These are phyloP conservation scores for Pseudogymnoascus sp. DNA, from an alignment of 2,329 filamentous ascomycete genomes.

Conservation along the genomic window DNA sequence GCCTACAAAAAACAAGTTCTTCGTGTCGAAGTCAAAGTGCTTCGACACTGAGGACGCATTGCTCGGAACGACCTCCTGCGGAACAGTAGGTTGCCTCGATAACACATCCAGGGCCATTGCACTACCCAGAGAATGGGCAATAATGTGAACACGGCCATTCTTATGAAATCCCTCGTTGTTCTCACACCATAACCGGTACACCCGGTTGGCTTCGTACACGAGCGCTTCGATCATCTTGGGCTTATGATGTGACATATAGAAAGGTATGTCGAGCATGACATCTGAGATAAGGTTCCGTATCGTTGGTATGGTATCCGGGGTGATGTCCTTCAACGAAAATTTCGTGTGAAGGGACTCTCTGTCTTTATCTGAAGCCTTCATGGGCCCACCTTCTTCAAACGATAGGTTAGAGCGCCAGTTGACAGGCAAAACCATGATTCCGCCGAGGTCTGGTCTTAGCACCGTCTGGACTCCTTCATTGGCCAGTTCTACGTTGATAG, in stretches of 20 bases:
- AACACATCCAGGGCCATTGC: constrained; percentile 92
- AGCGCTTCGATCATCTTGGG: constrained; percentile 88
- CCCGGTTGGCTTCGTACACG: constrained; percentile 82
- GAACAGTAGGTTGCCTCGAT: constrained; percentile 72
- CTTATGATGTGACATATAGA: constrained; percentile 95
- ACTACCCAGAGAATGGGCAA: constrained; percentile 88
- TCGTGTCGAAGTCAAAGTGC: constrained; percentile 86
- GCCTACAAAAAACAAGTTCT: constrained; percentile 79
- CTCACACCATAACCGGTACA: constrained; percentile 90
- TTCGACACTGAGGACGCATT: constrained; percentile 39
- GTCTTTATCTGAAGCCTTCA: constrained; percentile 44
- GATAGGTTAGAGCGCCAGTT: constrained; percentile 90
- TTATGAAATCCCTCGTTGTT: constrained; percentile 85
- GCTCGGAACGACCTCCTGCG: constrained; percentile 45
- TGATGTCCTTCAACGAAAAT: constrained; percentile 79
- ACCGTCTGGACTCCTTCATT: constrained; percentile 66
- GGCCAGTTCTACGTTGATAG: constrained; percentile 76
- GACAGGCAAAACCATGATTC: constrained; percentile 86
- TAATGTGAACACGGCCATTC: constrained; percentile 77
- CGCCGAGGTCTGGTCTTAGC: constrained; percentile 69
- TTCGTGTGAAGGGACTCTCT: constrained; percentile 39
- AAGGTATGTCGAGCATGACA: constrained; percentile 97
- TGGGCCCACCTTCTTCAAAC: constrained; percentile 70
- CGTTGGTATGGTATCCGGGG: constrained; percentile 79
- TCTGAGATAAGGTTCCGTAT: constrained; percentile 93